Conservation (phyloP, 1,139 yeast species). For the Blastobotrys apis region DNA sequence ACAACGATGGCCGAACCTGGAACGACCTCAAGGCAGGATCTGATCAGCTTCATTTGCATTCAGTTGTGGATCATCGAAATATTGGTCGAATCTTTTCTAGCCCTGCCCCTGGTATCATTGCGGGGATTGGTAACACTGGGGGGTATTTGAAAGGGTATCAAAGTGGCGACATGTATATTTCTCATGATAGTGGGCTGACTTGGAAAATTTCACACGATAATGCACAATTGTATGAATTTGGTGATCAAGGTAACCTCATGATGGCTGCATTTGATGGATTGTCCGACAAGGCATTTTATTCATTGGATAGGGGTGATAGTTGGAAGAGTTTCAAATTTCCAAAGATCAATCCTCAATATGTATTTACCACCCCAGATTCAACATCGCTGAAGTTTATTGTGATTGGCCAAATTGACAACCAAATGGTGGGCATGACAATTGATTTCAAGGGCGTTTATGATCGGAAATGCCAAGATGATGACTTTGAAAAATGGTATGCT, state of each 20-base stretch:
- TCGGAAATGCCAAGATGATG: conserved; percentile 40
- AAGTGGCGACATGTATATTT: conserved; percentile 46
- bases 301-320: conserved; percentile 69
- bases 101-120: conserved; percentile 68
- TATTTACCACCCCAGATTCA: conserved; percentile 70
- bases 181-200: conserved; percentile 72
- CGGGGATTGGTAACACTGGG: conserved; percentile 44
- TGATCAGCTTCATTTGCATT: conserved; percentile 50
- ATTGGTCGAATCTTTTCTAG: conserved; percentile 55
- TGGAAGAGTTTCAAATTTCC: conserved; percentile 58
- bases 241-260: conserved; percentile 76
- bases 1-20: conserved; percentile 69
- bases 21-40: conserved; percentile 43
- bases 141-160: conserved; percentile 25
- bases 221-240: conserved; percentile 59
- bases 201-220: conserved; percentile 60
- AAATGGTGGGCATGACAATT: conserved; percentile 41
- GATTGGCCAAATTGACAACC: conserved; percentile 42
- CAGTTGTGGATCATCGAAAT: conserved; percentile 50
- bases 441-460: conserved; percentile 59
- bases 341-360: conserved; percentile 42
- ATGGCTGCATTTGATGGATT: conserved; percentile 46
- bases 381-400: conserved; percentile 58
- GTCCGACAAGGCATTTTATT: conserved; percentile 41
- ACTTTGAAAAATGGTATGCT: conserved; percentile 68